Evolutionary conservation across 495 filamentous ascomycete genomes (phyloP), one percentile per base, ranked within the genome.

Genomic region (Penicillium silybi): DNA sequence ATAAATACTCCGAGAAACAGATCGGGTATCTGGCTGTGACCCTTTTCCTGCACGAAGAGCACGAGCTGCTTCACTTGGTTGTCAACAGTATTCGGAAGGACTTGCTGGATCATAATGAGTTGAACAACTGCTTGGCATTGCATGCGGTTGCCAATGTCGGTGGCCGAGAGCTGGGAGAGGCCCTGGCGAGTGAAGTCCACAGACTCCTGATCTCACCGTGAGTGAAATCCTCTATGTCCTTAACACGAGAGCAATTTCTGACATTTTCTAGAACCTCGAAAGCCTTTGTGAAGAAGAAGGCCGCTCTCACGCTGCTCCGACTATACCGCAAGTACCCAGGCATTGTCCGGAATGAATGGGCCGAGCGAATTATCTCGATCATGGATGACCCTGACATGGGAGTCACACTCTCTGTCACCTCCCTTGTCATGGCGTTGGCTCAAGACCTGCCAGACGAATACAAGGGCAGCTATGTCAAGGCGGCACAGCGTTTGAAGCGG

Each of bases 31-130:
- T 99, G 56, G 95, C 93, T 6, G 93, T 99, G 61, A 99, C 95
- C 3, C 77, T 99, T 32, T 97, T 99, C 69, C 75, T 99, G 20
- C 93, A 99, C 70, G 95, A 99, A 68, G 80, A 96, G 56, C 95
- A 99, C 72, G 95, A 99, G 61, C 78, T 99, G 48, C 70, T 99
- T 44, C 95, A 97, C 68, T 70, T 99, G 53, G 95, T 97, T 19
- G 90, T 99, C 48, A 99, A 99, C 74, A 97, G 93, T 64, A 97
- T 99, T 69, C 79, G 93, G 56, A 99, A 99, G 69, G 95, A 99
- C 62, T 65, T 99, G 46, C 69, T 91, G 55, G 92, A 96, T 74
- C 82, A 95, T 62, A 95, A 97, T 72, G 95, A 99, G 70, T 77
- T 97, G 50, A 92, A 95, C 70, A 97, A 97, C 68, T 97, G 95